These are phyloP conservation scores for Daldinia eschscholtzii DNA, from an alignment of 2,329 filamentous ascomycete genomes.

Conservation along the genomic window DNA sequence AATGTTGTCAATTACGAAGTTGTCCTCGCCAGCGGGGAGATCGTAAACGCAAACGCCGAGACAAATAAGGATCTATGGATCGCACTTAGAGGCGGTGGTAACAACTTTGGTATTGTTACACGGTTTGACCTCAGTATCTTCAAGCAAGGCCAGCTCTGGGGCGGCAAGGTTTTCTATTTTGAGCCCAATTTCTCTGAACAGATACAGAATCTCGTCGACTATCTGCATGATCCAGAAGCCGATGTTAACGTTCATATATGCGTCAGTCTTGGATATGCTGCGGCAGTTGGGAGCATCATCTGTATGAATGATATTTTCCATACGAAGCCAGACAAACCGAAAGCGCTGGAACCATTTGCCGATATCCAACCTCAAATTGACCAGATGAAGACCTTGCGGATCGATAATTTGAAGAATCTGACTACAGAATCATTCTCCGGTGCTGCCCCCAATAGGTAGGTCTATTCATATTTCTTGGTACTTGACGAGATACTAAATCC, in stretches of 20 bases:
- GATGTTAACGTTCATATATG: conserved; percentile 30
- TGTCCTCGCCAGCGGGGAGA: conserved; percentile 43
- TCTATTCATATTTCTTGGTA: too few relatives aligned
- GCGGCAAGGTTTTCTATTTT: conserved; percentile 41
- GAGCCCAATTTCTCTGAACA: conserved; percentile 33
- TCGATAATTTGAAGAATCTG: too few relatives aligned
- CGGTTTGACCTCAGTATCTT: conserved; percentile 31
- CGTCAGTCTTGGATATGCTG: conserved; percentile 37
- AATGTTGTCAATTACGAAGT: conserved; percentile 54
- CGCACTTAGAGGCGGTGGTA: conserved; percentile 41
- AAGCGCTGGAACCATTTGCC: conserved; percentile 36
- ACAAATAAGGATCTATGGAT: conserved; percentile 56
- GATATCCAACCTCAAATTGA: conserved; percentile 25
- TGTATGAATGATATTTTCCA: conserved; percentile 27
- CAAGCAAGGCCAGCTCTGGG: conserved; percentile 38
- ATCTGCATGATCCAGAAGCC: conserved; percentile 25
- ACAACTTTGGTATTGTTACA: conserved; percentile 41
- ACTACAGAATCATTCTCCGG: too few relatives aligned
- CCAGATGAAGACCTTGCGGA: neutral
- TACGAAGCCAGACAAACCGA: conserved; percentile 30
- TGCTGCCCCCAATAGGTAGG: too few relatives aligned
- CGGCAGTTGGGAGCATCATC: conserved; percentile 46
- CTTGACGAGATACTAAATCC: neutral
- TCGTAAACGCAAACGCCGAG: conserved; percentile 38
- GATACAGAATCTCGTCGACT: conserved; percentile 30